Conservation (phyloP, 768 basidiomycete species). For the Hortiboletus flavorubellus region DNA sequence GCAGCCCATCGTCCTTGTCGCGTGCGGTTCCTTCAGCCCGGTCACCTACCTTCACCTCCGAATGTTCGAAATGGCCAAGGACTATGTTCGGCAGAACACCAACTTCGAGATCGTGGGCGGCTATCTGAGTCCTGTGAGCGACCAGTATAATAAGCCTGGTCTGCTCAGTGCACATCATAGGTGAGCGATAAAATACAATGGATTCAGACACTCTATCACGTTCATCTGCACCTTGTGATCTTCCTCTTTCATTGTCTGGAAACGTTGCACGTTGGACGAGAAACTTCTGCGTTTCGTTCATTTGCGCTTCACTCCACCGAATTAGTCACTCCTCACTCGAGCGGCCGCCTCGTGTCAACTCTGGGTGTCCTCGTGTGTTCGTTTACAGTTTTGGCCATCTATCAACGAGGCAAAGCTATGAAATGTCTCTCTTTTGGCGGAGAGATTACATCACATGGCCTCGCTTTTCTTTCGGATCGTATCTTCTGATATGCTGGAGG, state of each 20-base stretch:
- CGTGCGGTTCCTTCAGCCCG: conserved; percentile 97
- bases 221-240: background rate
- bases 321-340: conserved; percentile 9
- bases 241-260: background rate
- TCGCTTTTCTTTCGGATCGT: conserved; percentile 8
- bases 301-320: background rate
- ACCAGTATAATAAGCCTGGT: conserved; percentile 96
- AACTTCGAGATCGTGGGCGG: conserved; percentile 93
- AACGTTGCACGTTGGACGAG: background rate
- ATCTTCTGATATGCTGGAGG: conserved; percentile 8
- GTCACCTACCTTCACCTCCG: conserved; percentile 97
- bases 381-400: conserved; percentile 2
- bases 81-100: conserved; percentile 90
- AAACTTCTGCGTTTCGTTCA: no score
- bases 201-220: background rate
- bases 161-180: conserved; percentile 84
- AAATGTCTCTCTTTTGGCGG: conserved; percentile 1
- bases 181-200: conserved; percentile 46
- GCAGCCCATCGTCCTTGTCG: conserved; percentile 91
- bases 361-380: conserved; percentile 1
- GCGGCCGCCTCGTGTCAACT: conserved; percentile 19
- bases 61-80: conserved; percentile 99
- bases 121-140: conserved; percentile 94
- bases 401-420: background rate
- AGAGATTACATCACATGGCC: conserved; percentile 11